A percentile compares a stretch with the other conserved stretches of the same genome.
These are phyloP conservation scores for Marasmius fiardii DNA, from an alignment of 1,284 basidiomycete species.

Conservation along the genomic window DNA sequence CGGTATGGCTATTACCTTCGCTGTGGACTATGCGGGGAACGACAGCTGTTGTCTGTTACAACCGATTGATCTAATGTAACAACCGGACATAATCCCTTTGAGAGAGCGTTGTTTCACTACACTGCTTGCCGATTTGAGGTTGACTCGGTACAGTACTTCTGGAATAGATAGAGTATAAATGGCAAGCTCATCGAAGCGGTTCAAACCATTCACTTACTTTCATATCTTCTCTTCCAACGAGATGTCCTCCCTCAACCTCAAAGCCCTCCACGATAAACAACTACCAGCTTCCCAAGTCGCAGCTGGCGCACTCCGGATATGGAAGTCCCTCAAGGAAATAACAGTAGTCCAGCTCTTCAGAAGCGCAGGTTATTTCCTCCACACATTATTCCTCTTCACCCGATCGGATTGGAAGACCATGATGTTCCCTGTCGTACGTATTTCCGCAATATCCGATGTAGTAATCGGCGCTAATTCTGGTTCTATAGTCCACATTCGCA, in stretches of 20 bases:
- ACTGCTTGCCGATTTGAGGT: not conserved
- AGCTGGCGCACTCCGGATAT: not conserved
- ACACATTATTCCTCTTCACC: slow-evolving; percentile 3
- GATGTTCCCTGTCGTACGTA: slow-evolving; percentile 3
- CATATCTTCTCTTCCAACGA: not conserved
- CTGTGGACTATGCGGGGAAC: not conserved
- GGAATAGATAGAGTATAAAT: not conserved
- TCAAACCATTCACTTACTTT: not conserved
- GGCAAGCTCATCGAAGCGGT: too few species aligned
- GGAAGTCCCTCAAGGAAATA: not conserved
- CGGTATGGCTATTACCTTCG: not conserved
- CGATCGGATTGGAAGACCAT: slow-evolving; percentile 5
- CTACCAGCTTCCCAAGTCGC: not conserved
- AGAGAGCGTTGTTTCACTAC: not conserved
- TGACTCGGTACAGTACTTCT: not conserved
- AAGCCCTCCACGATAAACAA: not conserved
- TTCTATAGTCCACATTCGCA: not conserved
- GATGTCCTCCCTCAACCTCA: not conserved
- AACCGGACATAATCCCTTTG: not conserved
- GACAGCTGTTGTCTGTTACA: not conserved
- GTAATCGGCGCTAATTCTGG: not conserved
- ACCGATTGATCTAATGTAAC: not conserved
- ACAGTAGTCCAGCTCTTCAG: not conserved
- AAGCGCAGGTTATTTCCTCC: not conserved
- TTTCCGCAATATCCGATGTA: not conserved